These are phyloP conservation scores for Venturia aucupariae DNA, from an alignment of 2,329 filamentous ascomycete species.

Conservation along the genomic window DNA sequence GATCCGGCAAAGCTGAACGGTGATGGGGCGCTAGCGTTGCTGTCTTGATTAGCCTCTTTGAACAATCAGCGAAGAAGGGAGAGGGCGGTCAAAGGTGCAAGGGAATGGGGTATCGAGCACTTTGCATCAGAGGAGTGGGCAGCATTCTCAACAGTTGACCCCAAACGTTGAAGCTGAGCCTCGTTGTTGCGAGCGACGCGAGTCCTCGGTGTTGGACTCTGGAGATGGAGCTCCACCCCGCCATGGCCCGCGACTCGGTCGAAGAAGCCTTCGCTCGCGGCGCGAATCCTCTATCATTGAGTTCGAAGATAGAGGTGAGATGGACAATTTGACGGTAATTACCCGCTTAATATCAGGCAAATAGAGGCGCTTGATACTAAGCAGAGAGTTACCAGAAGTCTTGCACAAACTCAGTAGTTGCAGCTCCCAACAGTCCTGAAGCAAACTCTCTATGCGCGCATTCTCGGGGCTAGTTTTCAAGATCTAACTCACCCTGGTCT, in stretches of 20 bases:
- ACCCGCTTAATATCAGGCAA: background rate
- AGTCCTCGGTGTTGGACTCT: background rate
- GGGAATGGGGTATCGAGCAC: background rate
- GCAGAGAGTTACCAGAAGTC: background rate
- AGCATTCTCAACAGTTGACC: background rate
- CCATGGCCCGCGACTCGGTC: too few species aligned
- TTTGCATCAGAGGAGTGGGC: background rate
- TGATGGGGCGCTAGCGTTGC: constrained; percentile 7
- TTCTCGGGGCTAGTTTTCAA: constrained; percentile 22
- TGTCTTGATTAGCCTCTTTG: background rate
- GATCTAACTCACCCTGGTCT: constrained; percentile 28
- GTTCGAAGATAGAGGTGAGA: too few species aligned
- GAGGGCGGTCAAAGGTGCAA: background rate
- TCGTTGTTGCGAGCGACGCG: background rate
- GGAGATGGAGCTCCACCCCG: background rate
- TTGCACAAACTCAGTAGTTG: background rate
- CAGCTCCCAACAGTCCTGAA: background rate
- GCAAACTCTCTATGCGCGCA: background rate
- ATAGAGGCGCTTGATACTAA: background rate
- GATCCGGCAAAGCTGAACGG: constrained; percentile 10
- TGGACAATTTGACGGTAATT: too few species aligned
- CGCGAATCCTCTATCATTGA: too few species aligned
- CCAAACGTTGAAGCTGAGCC: background rate
- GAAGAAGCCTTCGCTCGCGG: too few species aligned
- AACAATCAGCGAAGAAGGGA: background rate